phyloP scores from a whole-genome alignment of 2,329 filamentous ascomycete species.

The Cladosporium sp. region DNA sequence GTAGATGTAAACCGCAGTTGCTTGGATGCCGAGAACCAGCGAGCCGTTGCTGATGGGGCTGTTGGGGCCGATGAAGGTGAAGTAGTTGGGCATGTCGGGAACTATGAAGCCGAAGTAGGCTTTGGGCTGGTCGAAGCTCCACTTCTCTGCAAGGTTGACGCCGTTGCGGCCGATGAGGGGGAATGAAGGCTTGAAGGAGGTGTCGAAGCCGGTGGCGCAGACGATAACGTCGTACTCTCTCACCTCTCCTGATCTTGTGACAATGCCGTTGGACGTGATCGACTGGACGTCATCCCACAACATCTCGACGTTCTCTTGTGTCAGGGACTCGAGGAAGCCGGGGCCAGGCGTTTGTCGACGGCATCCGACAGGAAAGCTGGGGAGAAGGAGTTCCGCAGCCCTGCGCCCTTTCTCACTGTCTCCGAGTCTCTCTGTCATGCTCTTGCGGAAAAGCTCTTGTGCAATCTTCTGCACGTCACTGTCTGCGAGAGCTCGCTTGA shows the following conservation, averaged over 20 bases:
- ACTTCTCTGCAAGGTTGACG: conserved; percentile 29
- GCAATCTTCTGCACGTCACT: conserved; percentile 5
- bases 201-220: conserved; percentile 44
- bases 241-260: conserved; percentile 16
- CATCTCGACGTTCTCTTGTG: conserved; percentile 20
- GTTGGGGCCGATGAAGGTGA: conserved; percentile 23
- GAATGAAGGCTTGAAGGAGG: conserved; percentile 37
- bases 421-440: conserved; percentile 10
- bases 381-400: conserved; percentile 15
- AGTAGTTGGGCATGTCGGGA: conserved; percentile 35
- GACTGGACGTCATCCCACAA: conserved; percentile 18
- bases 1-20: conserved; percentile 20
- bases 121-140: conserved; percentile 30
- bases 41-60: conserved; percentile 20
- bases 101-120: conserved; percentile 31
- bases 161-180: conserved; percentile 40
- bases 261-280: conserved; percentile 9
- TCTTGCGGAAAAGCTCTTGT: conserved; percentile 13
- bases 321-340: conserved; percentile 22
- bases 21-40: conserved; percentile 17
- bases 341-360: conserved; percentile 21
- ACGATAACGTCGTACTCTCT: conserved; percentile 50
- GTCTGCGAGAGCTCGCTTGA: conserved; percentile 13
- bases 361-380: conserved; percentile 22
- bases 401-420: conserved; percentile 7